Base-by-base conservation (phyloP, 1,139 yeast genomes). In the Diutina neorugosa region DNA sequence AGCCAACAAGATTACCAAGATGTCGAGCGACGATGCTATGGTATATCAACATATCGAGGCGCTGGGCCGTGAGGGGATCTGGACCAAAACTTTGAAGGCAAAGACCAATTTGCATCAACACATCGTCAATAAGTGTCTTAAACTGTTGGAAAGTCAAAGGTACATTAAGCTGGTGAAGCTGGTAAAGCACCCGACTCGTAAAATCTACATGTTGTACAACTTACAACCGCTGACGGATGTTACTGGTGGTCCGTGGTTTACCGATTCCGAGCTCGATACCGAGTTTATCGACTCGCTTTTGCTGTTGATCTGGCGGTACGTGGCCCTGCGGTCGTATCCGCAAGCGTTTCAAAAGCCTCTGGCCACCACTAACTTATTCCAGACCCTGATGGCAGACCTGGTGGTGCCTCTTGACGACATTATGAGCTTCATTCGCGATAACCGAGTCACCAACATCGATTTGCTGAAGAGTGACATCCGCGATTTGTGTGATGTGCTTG, bases 241-340 rank as follows among this genome's bases (percentile, higher is more conserved):
- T 48, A 93, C 98, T 0, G 99, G 99, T 57, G 99, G 98, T 1
- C 98, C 98, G 2, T 93, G 98, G 98, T 94, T 91, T 66, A 90
- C 98, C 0, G 98, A 94, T 65, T 82, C 91, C 40, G 98, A 93
- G 66, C 76, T 93, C 56, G 99, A 93, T 63, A 84, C 91, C 3
- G 98, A 91, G 65, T 93, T 93, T 64, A 91, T 93, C 56, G 94
- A 89, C 60, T 83, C 89, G 52, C 70, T 93, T 55, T 69, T 88
- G 58, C 81, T 88, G 23, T 93, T 91, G 51, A 82, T 91, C 16
- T 93, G 98, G 96, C 76, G 94, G 61, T 93, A 74, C 66, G 82
- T 88, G 6, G 89, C 90, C 1, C 77, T 82, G 23, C 80, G 78
- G 60, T 80, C 96, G 0, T 87, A 74, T 63, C 97, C 97, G 1